A percentile compares a stretch with the other conserved stretches of the same genome.
Evolutionary conservation across 257 asterid genomes (phyloP).

Genomic region (Penstemon davidsonii): DNA sequence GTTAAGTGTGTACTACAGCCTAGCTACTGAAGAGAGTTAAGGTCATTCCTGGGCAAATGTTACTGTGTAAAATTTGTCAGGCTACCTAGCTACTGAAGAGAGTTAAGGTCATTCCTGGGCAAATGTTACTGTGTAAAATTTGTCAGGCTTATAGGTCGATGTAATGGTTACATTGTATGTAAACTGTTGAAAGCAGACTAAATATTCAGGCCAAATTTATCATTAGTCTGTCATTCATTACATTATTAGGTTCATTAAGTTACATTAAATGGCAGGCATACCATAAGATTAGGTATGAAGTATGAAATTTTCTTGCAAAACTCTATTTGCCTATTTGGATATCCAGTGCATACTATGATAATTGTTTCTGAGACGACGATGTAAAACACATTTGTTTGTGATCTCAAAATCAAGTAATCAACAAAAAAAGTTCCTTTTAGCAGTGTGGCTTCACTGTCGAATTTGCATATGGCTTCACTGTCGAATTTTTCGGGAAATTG

Average conservation of each 20-base stretch:
- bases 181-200: neutral
- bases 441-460: neutral
- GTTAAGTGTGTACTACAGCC: neutral
- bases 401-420: neutral
- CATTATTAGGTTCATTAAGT: neutral
- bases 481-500: neutral
- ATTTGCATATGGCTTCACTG: neutral
- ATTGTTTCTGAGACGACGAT: neutral
- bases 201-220: neutral
- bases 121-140: neutral
- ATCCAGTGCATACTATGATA: neutral
- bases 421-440: neutral
- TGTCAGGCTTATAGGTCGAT: neutral
- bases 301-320: neutral
- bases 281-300: too few relatives aligned
- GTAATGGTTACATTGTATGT: neutral
- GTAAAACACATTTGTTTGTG: conserved; percentile 15
- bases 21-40: conserved; percentile 9
- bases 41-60: conserved; percentile 1
- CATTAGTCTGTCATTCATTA: neutral
- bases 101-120: neutral
- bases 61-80: neutral
- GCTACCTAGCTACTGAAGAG: conserved; percentile 9
- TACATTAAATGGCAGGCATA: too few relatives aligned
- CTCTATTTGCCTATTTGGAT: neutral